phyloP scores from a whole-genome alignment of 2,329 filamentous ascomycete species.

The Curvularia sp. region DNA sequence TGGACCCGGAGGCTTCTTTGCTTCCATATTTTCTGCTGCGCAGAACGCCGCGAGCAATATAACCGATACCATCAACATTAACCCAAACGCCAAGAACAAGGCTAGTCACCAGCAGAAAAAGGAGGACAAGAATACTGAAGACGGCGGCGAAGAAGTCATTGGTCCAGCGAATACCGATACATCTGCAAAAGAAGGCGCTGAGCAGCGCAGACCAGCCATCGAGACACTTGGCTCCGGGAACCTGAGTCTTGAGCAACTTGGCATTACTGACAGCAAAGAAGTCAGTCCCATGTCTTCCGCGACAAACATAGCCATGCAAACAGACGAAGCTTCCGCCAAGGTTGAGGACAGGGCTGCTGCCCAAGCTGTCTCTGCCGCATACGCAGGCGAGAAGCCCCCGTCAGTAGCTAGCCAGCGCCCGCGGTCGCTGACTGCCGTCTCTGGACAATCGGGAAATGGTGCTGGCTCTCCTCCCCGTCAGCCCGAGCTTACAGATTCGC shows the following conservation, averaged over 20 bases:
- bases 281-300: conserved; percentile 65
- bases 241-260: conserved; percentile 86
- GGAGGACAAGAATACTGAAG: conserved; percentile 36
- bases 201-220: conserved; percentile 72
- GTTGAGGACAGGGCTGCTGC: conserved; percentile 66
- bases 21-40: conserved; percentile 87
- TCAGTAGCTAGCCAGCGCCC: conserved; percentile 46
- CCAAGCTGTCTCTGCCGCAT: conserved; percentile 67
- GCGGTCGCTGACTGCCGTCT: conserved; percentile 49
- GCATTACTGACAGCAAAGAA: conserved; percentile 71
- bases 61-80: conserved; percentile 76
- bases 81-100: conserved; percentile 60
- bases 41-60: conserved; percentile 85
- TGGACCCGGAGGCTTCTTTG: conserved; percentile 77
- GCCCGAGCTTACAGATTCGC: conserved; percentile 70
- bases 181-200: conserved; percentile 26
- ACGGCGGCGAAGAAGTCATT: conserved; percentile 54
- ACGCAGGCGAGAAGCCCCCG: conserved; percentile 54
- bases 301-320: conserved; percentile 60
- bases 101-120: conserved; percentile 47
- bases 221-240: conserved; percentile 90
- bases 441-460: conserved; percentile 36
- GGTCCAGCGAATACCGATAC: conserved; percentile 39
- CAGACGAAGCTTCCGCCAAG: conserved; percentile 63
- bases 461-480: conserved; percentile 64